phyloP scores from a whole-genome alignment of 371 early-diverging fungal species.

The Circinella minor region DNA sequence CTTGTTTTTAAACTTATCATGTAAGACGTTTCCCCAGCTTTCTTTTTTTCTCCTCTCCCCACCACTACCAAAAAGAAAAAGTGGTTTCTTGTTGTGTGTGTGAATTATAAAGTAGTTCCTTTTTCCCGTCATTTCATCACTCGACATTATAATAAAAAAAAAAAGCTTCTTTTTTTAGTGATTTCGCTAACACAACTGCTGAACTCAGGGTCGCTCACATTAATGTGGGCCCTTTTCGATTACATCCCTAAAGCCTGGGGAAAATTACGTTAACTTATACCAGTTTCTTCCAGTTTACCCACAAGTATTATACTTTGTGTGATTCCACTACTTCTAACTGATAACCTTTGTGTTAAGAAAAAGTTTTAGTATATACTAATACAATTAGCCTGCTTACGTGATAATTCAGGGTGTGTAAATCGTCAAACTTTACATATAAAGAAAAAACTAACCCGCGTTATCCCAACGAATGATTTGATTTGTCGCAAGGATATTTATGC shows the following conservation, averaged over 20 bases:
- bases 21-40: background rate
- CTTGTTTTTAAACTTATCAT: background rate
- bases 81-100: background rate
- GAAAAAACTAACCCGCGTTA: background rate
- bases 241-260: background rate
- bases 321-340: background rate
- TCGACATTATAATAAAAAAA: background rate
- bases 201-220: slow-evolving; percentile 3
- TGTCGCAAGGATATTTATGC: background rate
- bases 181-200: no score
- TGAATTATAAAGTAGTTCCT: background rate
- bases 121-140: slow-evolving; percentile 5
- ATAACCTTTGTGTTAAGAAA: background rate
- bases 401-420: slow-evolving; percentile 4
- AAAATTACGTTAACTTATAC: slow-evolving; percentile 3
- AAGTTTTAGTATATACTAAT: background rate
- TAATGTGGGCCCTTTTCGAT: background rate
- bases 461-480: background rate
- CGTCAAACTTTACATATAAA: background rate
- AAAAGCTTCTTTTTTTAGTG: no score
- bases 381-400: background rate
- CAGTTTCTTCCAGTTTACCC: slow-evolving; percentile 6
- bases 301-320: background rate
- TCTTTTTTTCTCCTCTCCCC: background rate
- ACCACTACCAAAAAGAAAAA: no score